phyloP scores from a whole-genome alignment of 495 filamentous ascomycete species.

The Hypoxylon rickii region DNA sequence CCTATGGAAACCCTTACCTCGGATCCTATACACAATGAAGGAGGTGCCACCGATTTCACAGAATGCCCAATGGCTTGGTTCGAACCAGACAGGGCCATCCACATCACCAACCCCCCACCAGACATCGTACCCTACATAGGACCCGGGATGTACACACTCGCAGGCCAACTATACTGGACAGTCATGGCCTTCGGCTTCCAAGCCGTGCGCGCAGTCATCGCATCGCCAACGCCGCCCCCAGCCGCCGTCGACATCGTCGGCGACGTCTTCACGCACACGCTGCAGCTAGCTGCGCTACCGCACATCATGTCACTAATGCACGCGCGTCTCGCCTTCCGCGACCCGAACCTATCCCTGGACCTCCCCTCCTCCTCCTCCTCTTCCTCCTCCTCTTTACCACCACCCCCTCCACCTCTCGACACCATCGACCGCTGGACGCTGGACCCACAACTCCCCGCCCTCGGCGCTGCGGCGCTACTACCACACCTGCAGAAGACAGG shows the following conservation, averaged over 20 bases:
- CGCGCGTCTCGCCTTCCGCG: constrained; percentile 21
- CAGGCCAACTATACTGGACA: constrained; percentile 25
- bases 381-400: too few relatives aligned
- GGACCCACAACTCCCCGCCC: neutral
- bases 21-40: neutral
- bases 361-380: too few relatives aligned
- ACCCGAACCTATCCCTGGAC: neutral
- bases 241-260: constrained; percentile 11
- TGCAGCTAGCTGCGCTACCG: constrained; percentile 9
- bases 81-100: constrained; percentile 24
- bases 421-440: constrained; percentile 4
- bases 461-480: neutral
- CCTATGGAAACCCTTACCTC: neutral
- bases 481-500: constrained; percentile 1
- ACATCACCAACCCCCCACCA: constrained; percentile 13
- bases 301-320: constrained; percentile 22
- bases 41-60: neutral
- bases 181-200: constrained; percentile 26
- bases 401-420: too few relatives aligned
- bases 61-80: neutral
- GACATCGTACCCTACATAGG: constrained; percentile 28
- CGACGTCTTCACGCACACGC: constrained; percentile 10
- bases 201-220: constrained; percentile 10
- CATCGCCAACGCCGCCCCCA: constrained; percentile 16
- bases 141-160: constrained; percentile 12